phyloP scores from a whole-genome alignment of 805 yeast genomes.

The Starmerella cellae region DNA sequence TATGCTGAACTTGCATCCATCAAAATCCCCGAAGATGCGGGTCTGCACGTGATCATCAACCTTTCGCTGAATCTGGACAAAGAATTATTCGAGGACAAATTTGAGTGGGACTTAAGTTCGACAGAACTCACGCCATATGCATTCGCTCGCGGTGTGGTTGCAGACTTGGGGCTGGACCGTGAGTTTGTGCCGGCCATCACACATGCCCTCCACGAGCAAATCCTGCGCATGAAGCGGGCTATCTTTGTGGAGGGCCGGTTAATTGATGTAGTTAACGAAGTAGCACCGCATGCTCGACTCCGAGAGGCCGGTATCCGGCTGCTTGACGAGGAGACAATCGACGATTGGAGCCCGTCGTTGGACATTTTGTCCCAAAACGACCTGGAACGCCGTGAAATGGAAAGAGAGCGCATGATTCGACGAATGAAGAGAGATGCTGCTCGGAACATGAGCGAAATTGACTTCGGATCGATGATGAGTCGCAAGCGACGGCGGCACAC shows the following conservation, averaged over 20 bases:
- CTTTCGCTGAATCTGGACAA: conserved; percentile 72
- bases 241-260: conserved; percentile 51
- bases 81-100: conserved; percentile 74
- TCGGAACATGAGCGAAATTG: conserved; percentile 47
- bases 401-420: conserved; percentile 80
- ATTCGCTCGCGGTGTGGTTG: conserved; percentile 70
- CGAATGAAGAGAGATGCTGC: conserved; percentile 86
- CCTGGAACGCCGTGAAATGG: conserved; percentile 87
- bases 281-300: conserved; percentile 40
- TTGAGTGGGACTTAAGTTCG: conserved; percentile 74
- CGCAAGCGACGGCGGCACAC: conserved; percentile 24
- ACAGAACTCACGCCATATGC: conserved; percentile 55
- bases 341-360: conserved; percentile 73
- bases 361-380: conserved; percentile 84
- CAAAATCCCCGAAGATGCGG: conserved; percentile 52
- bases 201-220: conserved; percentile 69
- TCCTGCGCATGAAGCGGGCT: conserved; percentile 66
- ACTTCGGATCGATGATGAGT: conserved; percentile 28
- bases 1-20: conserved; percentile 49
- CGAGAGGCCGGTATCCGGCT: conserved; percentile 50
- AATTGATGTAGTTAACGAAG: conserved; percentile 39
- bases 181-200: conserved; percentile 87
- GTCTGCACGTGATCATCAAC: conserved; percentile 64
- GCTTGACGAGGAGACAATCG: conserved; percentile 67
- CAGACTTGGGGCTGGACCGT: conserved; percentile 68